phyloP scores from a whole-genome alignment of 1,284 basidiomycete genomes.

The Grifola frondosa region DNA sequence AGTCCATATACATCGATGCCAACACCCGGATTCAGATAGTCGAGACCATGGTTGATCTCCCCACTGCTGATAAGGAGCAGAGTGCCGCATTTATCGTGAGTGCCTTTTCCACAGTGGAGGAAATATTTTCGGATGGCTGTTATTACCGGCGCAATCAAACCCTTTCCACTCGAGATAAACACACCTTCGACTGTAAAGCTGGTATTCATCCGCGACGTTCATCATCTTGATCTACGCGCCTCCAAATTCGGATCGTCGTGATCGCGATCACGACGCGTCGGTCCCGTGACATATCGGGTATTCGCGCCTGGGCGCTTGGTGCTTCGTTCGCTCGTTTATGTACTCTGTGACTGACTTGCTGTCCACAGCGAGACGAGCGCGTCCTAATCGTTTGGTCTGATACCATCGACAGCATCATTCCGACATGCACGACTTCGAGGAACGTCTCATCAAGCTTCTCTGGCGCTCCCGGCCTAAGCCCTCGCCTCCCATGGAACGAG shows the following conservation, averaged over 20 bases:
- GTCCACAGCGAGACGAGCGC: slow-evolving; percentile 64
- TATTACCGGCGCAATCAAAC: too few relatives aligned
- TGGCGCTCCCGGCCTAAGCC: slow-evolving; percentile 48
- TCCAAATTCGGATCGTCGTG: background rate
- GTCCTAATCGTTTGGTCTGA: slow-evolving; percentile 81
- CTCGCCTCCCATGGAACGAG: slow-evolving; percentile 25
- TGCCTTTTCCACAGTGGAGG: slow-evolving; percentile 22
- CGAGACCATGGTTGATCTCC: slow-evolving; percentile 67
- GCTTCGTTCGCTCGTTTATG: background rate
- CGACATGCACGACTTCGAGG: slow-evolving; percentile 75
- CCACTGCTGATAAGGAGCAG: slow-evolving; percentile 79
- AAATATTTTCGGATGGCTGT: too few relatives aligned
- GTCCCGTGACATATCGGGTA: background rate
- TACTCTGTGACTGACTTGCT: background rate
- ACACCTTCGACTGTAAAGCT: too few relatives aligned
- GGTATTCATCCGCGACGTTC: slow-evolving; percentile 1
- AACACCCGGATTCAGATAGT: slow-evolving; percentile 73
- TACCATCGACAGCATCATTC: slow-evolving; percentile 67
- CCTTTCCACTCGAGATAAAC: too few relatives aligned
- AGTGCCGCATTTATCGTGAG: slow-evolving; percentile 80
- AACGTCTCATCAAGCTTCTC: slow-evolving; percentile 75
- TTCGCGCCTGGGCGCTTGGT: background rate
- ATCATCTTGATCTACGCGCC: slow-evolving; percentile 1
- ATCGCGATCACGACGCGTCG: background rate
- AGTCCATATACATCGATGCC: slow-evolving; percentile 62